A percentile compares a stretch with the other conserved stretches of the same genome.
phyloP scores from a whole-genome alignment of 495 filamentous ascomycete genomes.

The Aspergillus asperescens region DNA sequence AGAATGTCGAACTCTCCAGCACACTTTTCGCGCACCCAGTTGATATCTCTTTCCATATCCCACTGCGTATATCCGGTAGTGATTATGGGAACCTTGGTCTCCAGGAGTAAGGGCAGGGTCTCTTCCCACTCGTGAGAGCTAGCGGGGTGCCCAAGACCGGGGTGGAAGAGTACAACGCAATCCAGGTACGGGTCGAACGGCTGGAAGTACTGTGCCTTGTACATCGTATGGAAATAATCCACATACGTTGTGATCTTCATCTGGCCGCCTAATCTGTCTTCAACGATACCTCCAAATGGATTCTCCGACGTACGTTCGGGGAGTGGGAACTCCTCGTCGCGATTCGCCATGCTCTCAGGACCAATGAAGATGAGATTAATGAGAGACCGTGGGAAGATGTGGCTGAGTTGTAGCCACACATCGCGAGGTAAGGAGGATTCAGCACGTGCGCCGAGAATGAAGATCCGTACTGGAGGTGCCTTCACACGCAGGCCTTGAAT shows the following conservation, averaged over 20 bases:
- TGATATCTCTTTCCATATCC: slow-evolving; percentile 87
- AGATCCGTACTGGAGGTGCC: slow-evolving; percentile 83
- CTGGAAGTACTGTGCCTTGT: slow-evolving; percentile 79
- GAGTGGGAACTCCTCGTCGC: slow-evolving; percentile 84
- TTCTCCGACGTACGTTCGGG: slow-evolving; percentile 77
- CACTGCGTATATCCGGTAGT: slow-evolving; percentile 92
- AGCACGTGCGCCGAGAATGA: slow-evolving; percentile 90
- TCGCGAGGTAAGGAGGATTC: slow-evolving; percentile 93
- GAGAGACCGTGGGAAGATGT: slow-evolving; percentile 76
- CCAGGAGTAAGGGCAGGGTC: slow-evolving; percentile 79
- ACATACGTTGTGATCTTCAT: slow-evolving; percentile 97
- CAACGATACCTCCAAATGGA: slow-evolving; percentile 87
- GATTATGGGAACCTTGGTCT: slow-evolving; percentile 92
- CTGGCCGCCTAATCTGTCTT: slow-evolving; percentile 74
- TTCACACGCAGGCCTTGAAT: slow-evolving; percentile 75
- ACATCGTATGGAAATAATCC: slow-evolving; percentile 96
- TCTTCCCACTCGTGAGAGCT: slow-evolving; percentile 89
- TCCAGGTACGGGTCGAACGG: slow-evolving; percentile 98
- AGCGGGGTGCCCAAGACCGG: slow-evolving; percentile 88
- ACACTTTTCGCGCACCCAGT: slow-evolving; percentile 79
- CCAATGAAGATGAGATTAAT: slow-evolving; percentile 88
- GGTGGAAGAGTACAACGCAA: slow-evolving; percentile 92
- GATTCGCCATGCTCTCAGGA: slow-evolving; percentile 88
- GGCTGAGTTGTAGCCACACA: slow-evolving; percentile 84
- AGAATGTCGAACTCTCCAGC: slow-evolving; percentile 87